Evolutionary conservation across 139 green algal species (phyloP), one percentile per base, ranked within the genome.

Genomic region (Coelastrella sp.): DNA sequence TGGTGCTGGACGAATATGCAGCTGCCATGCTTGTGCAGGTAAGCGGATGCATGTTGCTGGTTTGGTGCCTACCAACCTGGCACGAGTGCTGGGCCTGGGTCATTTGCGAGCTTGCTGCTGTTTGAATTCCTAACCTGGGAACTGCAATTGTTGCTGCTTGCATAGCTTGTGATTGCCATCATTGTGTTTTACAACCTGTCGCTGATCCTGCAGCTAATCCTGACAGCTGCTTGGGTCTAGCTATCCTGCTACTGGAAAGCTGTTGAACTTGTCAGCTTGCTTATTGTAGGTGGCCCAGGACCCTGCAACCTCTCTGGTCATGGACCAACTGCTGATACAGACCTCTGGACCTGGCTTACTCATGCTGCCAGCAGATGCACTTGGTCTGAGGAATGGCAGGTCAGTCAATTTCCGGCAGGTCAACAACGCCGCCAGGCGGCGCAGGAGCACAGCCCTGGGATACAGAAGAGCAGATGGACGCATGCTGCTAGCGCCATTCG

Each of bases 1-100:
- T 91, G 78, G 70, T 91, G 22, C 49, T 78, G 8, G 87, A 87
- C 25, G 87, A 91, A 65, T 87, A 75, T 82, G 87, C 79, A 66
- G 66, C 57, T 49, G 87, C 78, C 6, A 79, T 86, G 79, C 61
- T 91, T 49, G 56, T 91, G 10, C 76, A 86, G 87, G 87, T 90
- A 15, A 78, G 87, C 19, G 35, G 5, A 70, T 49, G 35, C 35
- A 49, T 49, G 35, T 49, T 49, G 35, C 35, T 49, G 35, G 35
- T 70, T 17, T 70, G 63, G 9, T 70, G 63, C 63, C 35, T 49
- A 49, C 35, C 35, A 49, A 5, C 35, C 35, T 49, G 35, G 35
- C 35, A 49, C 35, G 35, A 49, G 35, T 49, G 35, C 35, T 49
- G 35, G 35, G 35, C 35, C 35, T 49, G 35, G 35, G 35, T 49